Conservation (phyloP, 2,329 filamentous ascomycete species). For the Xylariaceae sp. region DNA sequence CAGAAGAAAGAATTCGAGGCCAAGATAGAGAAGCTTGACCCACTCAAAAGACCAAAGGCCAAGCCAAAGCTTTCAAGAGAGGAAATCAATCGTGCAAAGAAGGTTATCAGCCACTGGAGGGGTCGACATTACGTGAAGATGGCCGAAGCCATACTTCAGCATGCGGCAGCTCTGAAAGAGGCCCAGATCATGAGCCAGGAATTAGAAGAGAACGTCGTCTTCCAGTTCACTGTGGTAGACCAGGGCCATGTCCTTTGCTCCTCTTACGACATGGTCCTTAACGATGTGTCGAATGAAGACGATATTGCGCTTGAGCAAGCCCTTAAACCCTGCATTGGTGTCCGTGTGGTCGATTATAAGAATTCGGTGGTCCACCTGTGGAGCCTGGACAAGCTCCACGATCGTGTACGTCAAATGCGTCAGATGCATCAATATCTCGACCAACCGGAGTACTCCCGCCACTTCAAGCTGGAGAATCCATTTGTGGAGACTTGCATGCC, state of each 20-base stretch:
- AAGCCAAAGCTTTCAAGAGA: slow-evolving; percentile 62
- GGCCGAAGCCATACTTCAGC: slow-evolving; percentile 85
- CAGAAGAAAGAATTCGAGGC: slow-evolving; percentile 82
- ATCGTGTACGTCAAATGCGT: slow-evolving; percentile 84
- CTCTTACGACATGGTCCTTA: slow-evolving; percentile 93
- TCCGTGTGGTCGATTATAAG: slow-evolving; percentile 87
- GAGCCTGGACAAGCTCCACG: slow-evolving; percentile 88
- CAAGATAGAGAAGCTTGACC: slow-evolving; percentile 71
- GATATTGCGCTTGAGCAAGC: slow-evolving; percentile 75
- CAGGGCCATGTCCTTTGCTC: slow-evolving; percentile 83
- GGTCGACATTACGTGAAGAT: slow-evolving; percentile 84
- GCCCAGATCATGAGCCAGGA: slow-evolving; percentile 97
- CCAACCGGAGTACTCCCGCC: slow-evolving; percentile 88
- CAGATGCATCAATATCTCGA: slow-evolving; percentile 97
- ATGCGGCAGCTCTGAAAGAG: slow-evolving; percentile 84
- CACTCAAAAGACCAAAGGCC: slow-evolving; percentile 54
- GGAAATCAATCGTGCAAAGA: slow-evolving; percentile 65
- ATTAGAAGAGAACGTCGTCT: slow-evolving; percentile 85
- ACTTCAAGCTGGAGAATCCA: slow-evolving; percentile 86
- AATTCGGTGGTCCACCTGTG: slow-evolving; percentile 82
- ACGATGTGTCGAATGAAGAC: slow-evolving; percentile 79
- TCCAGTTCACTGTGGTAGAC: slow-evolving; percentile 91
- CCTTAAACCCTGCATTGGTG: slow-evolving; percentile 82
- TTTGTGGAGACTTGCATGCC: slow-evolving; percentile 90
- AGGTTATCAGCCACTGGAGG: slow-evolving; percentile 68